Conservation (phyloP, 2,329 filamentous ascomycete species). For the Colletotrichum plurivorum region DNA sequence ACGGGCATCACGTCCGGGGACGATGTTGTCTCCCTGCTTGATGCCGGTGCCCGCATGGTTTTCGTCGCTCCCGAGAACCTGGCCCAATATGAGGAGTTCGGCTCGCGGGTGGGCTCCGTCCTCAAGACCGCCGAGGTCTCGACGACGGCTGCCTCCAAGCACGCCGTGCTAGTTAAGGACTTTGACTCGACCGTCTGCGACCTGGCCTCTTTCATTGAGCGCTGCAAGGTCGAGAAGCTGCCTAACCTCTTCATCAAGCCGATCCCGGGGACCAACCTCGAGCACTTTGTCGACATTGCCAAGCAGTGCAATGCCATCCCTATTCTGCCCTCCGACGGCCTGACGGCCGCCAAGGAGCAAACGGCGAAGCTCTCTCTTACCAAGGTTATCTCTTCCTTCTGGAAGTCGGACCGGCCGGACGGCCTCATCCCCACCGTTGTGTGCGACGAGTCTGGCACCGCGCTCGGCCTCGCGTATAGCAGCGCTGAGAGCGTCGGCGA, state of each 20-base stretch:
- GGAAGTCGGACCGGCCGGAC: slow-evolving; percentile 86
- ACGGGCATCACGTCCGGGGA: slow-evolving; percentile 77
- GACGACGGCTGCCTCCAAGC: slow-evolving; percentile 55
- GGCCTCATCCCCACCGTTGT: slow-evolving; percentile 91
- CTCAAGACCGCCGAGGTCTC: slow-evolving; percentile 63
- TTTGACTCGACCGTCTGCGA: slow-evolving; percentile 62
- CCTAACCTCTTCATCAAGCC: slow-evolving; percentile 67
- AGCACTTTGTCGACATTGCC: slow-evolving; percentile 62
- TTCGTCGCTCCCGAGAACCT: slow-evolving; percentile 84
- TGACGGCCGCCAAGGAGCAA: slow-evolving; percentile 79
- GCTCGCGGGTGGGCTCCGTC: slow-evolving; percentile 68
- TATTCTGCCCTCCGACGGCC: slow-evolving; percentile 77
- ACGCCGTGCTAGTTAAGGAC: slow-evolving; percentile 66
- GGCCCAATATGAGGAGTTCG: slow-evolving; percentile 68
- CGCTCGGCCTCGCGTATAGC: slow-evolving; percentile 93
- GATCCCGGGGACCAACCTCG: slow-evolving; percentile 59
- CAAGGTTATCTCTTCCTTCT: slow-evolving; percentile 80
- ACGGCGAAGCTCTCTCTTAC: slow-evolving; percentile 75
- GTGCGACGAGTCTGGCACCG: slow-evolving; percentile 86
- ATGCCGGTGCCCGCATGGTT: slow-evolving; percentile 86
- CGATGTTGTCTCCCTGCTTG: slow-evolving; percentile 84
- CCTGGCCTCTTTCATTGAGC: slow-evolving; percentile 59
- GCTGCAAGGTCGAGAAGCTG: slow-evolving; percentile 61
- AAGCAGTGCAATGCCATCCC: slow-evolving; percentile 74
- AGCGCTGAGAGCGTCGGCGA: slow-evolving; percentile 91